phyloP scores from a whole-genome alignment of 2,329 filamentous ascomycete genomes.

The Aureobasidium sp. region DNA sequence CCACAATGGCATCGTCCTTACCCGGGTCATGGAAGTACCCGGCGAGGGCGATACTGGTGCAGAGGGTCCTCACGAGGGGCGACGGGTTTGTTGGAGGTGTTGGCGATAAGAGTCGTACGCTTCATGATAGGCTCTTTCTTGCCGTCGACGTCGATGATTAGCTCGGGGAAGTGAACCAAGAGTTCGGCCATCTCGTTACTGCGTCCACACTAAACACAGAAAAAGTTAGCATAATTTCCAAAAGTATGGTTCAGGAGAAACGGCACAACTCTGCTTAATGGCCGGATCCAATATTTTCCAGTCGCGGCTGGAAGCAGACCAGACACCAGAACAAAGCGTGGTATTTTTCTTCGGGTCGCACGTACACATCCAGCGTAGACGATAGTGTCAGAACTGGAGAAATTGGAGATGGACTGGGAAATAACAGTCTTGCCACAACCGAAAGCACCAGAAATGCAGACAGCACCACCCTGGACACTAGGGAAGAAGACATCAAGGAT shows the following conservation, averaged over 20 bases:
- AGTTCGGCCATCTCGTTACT: constrained; percentile 99
- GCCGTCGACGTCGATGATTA: constrained; percentile 88
- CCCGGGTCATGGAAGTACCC: constrained; percentile 98
- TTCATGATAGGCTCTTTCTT: constrained; percentile 99
- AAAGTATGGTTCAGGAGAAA: too few species aligned
- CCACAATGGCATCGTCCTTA: constrained; percentile 99
- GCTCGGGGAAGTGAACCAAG: constrained; percentile 98
- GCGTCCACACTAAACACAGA: constrained; percentile 56
- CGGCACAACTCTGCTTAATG: too few species aligned
- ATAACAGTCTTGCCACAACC: constrained; percentile 99
- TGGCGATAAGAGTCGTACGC: constrained; percentile 95
- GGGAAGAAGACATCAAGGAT: constrained; percentile 95
- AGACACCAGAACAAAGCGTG: too few species aligned
- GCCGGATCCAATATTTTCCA: too few species aligned
- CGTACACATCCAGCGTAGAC: constrained; percentile 76
- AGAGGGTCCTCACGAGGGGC: constrained; percentile 97
- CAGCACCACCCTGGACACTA: constrained; percentile 91
- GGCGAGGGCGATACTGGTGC: constrained; percentile 88
- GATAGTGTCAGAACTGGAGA: constrained; percentile 98
- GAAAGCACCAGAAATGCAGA: constrained; percentile 96
- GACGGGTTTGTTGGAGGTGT: constrained; percentile 99
- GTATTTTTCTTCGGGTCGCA: too few species aligned
- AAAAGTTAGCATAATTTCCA: too few species aligned
- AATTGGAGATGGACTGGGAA: constrained; percentile 96
- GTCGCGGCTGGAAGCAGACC: too few species aligned